A percentile compares a stretch with the other conserved stretches of the same genome.
Evolutionary conservation across 2,329 filamentous ascomycete species (phyloP).

Genomic region (Trichoderma harzianum): DNA sequence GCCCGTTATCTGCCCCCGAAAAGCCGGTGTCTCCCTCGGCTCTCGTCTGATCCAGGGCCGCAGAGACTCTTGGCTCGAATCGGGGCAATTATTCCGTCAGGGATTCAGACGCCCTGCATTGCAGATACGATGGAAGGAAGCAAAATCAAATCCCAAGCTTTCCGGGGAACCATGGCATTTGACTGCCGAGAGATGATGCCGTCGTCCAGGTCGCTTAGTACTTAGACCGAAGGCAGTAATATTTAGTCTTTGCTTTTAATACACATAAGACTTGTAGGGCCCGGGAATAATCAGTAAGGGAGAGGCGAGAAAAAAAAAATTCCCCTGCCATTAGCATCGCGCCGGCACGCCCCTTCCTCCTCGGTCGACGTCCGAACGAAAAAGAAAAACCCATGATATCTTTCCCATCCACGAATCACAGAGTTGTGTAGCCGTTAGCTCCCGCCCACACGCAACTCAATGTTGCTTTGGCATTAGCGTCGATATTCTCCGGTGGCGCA

Average conservation of each 20-base stretch:
- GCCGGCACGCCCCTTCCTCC: constrained; percentile 9
- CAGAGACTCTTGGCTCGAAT: background rate
- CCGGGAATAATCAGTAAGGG: constrained; percentile 8
- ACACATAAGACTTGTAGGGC: background rate
- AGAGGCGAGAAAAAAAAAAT: background rate
- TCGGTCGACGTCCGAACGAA: constrained; percentile 20
- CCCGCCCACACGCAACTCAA: constrained; percentile 5
- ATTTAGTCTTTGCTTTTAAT: background rate
- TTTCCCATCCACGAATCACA: constrained; percentile 16
- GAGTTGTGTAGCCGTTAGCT: background rate
- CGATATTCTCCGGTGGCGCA: constrained; percentile 14
- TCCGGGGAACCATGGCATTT: background rate
- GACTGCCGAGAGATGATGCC: background rate
- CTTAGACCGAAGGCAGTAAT: background rate
- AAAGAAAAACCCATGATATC: background rate
- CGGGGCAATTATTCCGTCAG: background rate
- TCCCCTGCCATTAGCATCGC: constrained; percentile 8
- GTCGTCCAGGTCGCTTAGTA: background rate
- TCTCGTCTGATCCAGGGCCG: background rate
- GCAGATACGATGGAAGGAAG: background rate
- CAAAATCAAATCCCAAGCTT: background rate
- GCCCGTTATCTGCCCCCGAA: constrained; percentile 12
- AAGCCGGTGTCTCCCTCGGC: background rate
- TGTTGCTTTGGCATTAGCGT: constrained; percentile 12
- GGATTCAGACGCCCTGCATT: background rate